phyloP scores from a whole-genome alignment of 2,329 filamentous ascomycete species.

The Cryphonectria naterciae region DNA sequence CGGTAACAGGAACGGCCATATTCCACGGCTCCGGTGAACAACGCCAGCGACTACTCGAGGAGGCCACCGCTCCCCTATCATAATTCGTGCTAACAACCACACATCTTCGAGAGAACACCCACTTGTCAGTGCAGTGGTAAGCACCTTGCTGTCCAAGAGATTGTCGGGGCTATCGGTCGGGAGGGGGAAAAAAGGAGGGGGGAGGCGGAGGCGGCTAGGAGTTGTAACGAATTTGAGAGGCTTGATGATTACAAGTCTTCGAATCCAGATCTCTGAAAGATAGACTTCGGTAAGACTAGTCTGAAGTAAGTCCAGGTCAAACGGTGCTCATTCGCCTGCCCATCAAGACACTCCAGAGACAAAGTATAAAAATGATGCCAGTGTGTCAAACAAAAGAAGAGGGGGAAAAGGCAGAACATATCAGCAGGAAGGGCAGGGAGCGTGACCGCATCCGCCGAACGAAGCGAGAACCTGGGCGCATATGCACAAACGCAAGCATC shows the following conservation, averaged over 20 bases:
- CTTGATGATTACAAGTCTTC: neutral
- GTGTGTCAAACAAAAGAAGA: neutral
- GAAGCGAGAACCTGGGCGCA: conserved; percentile 1
- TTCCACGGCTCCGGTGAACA: neutral
- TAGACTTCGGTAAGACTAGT: neutral
- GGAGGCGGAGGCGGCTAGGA: too few relatives aligned
- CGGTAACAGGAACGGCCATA: conserved; percentile 3
- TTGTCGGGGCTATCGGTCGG: neutral
- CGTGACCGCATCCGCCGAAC: conserved; percentile 10
- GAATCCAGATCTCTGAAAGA: neutral
- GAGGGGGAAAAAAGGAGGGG: neutral
- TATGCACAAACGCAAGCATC: conserved; percentile 14
- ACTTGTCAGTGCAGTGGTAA: neutral
- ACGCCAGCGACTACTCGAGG: neutral
- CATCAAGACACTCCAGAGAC: neutral
- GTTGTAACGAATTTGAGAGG: too few relatives aligned
- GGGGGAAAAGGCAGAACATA: neutral
- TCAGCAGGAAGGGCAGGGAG: neutral
- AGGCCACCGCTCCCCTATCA: conserved; percentile 10
- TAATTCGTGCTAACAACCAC: neutral
- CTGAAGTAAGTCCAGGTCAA: neutral
- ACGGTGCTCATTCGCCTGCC: neutral
- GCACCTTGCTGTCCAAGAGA: neutral
- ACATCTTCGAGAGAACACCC: neutral
- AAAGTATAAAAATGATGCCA: neutral